Evolutionary conservation across 345 rosid species (phyloP).

Genomic region (Eucalyptus pumila): DNA sequence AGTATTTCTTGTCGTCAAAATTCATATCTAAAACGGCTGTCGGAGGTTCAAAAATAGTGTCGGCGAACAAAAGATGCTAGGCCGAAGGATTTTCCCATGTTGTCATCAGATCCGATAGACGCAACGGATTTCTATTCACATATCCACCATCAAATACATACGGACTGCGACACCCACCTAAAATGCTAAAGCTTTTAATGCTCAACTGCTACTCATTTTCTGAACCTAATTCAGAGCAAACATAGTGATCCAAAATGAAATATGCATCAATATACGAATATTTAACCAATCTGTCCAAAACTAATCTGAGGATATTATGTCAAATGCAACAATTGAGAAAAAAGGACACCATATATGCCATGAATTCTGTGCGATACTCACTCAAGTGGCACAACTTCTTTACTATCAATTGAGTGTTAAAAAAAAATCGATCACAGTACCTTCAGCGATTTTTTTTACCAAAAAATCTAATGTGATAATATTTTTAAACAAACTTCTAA

Average conservation of each 20-base stretch:
- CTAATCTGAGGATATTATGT: neutral
- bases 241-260: neutral
- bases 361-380: no score
- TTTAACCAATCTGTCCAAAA: neutral
- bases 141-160: no score
- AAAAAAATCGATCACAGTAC: neutral
- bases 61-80: no score
- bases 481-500: neutral
- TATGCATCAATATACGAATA: neutral
- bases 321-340: neutral
- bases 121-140: no score
- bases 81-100: no score
- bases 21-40: no score
- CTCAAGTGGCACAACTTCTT: neutral
- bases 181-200: neutral
- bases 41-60: no score
- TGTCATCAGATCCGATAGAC: no score
- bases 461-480: neutral
- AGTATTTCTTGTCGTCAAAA: no score
- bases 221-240: neutral
- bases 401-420: neutral
- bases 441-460: neutral
- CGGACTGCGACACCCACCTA: neutral
- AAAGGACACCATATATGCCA: neutral
- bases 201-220: neutral